Evolutionary conservation across 768 basidiomycete species (phyloP).

Genomic region (Baorangia bicolor): DNA sequence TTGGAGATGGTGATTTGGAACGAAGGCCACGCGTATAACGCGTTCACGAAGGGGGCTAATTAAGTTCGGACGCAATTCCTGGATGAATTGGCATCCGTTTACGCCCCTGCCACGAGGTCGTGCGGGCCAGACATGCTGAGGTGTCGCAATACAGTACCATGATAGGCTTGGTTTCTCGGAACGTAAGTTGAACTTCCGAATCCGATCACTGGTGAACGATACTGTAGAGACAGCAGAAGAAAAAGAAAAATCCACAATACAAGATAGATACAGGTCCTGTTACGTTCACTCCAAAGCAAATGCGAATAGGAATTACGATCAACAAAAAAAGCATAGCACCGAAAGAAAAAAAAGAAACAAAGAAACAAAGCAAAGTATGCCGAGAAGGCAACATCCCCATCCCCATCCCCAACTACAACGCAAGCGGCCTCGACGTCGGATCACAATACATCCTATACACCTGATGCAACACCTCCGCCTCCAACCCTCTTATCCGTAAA

Average conservation of each 20-base stretch:
- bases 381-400: no score
- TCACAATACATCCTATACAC: slow-evolving; percentile 39
- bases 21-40: background rate
- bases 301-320: slow-evolving; percentile 19
- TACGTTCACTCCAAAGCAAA: slow-evolving; percentile 20
- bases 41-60: background rate
- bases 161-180: no score
- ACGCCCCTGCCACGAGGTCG: no score
- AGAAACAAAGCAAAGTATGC: background rate
- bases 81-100: no score
- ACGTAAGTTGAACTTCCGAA: no score
- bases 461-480: slow-evolving; percentile 52
- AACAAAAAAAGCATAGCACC: background rate
- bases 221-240: no score
- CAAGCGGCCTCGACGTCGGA: slow-evolving; percentile 12
- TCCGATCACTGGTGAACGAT: no score
- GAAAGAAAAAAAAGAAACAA: background rate
- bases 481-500: slow-evolving; percentile 65
- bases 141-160: no score
- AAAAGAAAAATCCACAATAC: slow-evolving; percentile 14
- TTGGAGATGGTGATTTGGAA: background rate
- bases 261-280: slow-evolving; percentile 24
- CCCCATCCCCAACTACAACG: slow-evolving; percentile 9
- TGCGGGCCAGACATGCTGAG: no score
- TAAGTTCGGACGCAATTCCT: no score